Evolutionary conservation across 2,329 filamentous ascomycete genomes (phyloP), one percentile per base, ranked within the genome.

Genomic region (Leptodontidium sp.): DNA sequence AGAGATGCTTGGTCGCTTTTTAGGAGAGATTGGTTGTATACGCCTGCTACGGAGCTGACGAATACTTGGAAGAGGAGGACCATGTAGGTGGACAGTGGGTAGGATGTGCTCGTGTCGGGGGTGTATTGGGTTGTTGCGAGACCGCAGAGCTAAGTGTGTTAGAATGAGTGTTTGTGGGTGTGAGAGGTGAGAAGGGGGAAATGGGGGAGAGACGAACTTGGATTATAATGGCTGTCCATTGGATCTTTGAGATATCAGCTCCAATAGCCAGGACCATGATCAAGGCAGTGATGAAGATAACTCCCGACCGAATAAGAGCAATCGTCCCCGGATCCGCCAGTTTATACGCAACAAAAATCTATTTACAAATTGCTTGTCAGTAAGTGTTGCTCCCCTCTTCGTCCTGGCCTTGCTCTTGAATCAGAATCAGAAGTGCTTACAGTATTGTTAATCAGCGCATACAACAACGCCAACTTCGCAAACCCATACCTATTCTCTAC

Each of bases 11-110:
- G 73, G 38, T 76, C 75, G 59, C 68, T 72, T 70, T 79, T 78
- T 40, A 79, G 72, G 29, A 80, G 73, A 11, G 71, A 73, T 71
- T 80, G 79, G 68, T 80, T 80, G 67, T 79, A 79, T 15, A 80
- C 78, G 40, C 78, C 76, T 11, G 78, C 74, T 4, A 75, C 66
- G 2, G 78, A 77, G 57, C 77, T 78, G 40, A 80, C 69, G 50
- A 76, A 77, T 21, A 77, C 76, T 66, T 79, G 77, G 64, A 79
- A 76, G 29, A 78, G 64, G 35, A 80, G 71, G 24, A 80, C 73
- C 55, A 75, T 64, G 66, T 79, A 80, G 4, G 77, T 79, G 24
- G 72, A 70, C 40, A 76, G 50, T 0, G 78, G 69, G 57, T 79
- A 79, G 7, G 74, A 71, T 5, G 73, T 73, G 17, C 77, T 77